Evolutionary conservation across 306 rosid genomes (phyloP).

Genomic region (Carpinus fangiana): DNA sequence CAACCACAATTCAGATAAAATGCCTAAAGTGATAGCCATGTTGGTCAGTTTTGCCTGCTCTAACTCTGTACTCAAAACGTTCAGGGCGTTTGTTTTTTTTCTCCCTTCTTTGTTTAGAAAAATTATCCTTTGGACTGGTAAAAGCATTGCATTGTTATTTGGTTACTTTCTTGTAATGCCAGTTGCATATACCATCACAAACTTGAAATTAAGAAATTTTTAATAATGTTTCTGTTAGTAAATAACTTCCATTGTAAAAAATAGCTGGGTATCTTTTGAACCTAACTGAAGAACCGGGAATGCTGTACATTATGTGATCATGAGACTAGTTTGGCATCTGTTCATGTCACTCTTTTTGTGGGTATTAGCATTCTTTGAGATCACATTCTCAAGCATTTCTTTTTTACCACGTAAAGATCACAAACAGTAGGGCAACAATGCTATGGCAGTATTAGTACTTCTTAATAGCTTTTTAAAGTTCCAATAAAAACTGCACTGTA

Average conservation of each 20-base stretch:
- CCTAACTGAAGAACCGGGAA: background rate
- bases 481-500: background rate
- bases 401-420: background rate
- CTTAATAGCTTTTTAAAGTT: too few species aligned
- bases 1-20: background rate
- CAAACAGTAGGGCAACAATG: background rate
- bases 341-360: background rate
- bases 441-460: too few species aligned
- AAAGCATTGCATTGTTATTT: background rate
- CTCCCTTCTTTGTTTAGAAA: too few species aligned
- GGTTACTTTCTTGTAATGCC: background rate
- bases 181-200: background rate
- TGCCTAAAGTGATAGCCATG: background rate
- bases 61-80: background rate
- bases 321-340: background rate
- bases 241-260: background rate
- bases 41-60: background rate
- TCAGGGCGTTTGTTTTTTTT: background rate
- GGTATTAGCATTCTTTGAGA: background rate
- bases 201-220: background rate
- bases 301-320: background rate
- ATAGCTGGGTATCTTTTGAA: background rate
- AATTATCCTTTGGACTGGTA: background rate
- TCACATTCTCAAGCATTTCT: background rate
- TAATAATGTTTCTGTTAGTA: background rate